Percentiles rank a stretch among this genome's conserved stretches.
Evolutionary conservation across 495 filamentous ascomycete genomes (phyloP).

Genomic region (Friedmanniomyces simplex): DNA sequence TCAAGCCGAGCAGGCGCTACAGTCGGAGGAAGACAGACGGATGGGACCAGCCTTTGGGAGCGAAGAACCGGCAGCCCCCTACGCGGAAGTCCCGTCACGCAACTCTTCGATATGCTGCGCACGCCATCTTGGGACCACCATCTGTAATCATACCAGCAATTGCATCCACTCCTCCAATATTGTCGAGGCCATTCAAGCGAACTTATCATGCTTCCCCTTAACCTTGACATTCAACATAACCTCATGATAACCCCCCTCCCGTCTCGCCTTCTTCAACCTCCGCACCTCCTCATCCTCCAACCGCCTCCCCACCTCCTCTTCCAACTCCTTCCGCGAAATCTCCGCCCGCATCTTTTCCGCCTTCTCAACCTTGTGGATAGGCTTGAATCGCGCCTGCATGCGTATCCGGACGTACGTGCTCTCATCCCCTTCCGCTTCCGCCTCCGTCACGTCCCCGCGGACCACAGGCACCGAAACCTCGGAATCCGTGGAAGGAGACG

Average conservation of each 20-base stretch:
- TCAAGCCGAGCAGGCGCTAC: too few species aligned
- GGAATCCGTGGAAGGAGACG: too few species aligned
- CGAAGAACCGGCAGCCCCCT: too few species aligned
- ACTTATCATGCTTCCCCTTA: slow-evolving; percentile 96
- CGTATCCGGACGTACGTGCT: slow-evolving; percentile 71
- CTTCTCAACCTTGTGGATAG: slow-evolving; percentile 61
- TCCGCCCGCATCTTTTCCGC: slow-evolving; percentile 72
- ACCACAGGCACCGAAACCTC: slow-evolving; percentile 44
- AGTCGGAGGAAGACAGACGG: too few species aligned
- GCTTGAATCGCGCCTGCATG: slow-evolving; percentile 93
- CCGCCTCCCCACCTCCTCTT: slow-evolving; percentile 63
- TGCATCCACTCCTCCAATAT: not conserved
- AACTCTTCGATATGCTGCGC: too few species aligned
- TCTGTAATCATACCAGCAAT: not conserved
- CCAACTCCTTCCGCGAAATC: slow-evolving; percentile 78
- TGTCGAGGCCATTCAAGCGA: slow-evolving; percentile 36
- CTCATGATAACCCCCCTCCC: slow-evolving; percentile 88
- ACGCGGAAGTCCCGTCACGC: too few species aligned
- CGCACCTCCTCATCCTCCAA: slow-evolving; percentile 80
- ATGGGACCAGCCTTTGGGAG: too few species aligned
- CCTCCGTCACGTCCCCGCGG: slow-evolving; percentile 53
- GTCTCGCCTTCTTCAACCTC: slow-evolving; percentile 67
- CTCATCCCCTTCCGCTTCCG: slow-evolving; percentile 50
- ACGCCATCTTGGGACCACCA: not conserved
- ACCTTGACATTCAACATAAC: slow-evolving; percentile 78